A percentile compares a stretch with the other conserved stretches of the same genome.
These are phyloP conservation scores for Ustulina deusta DNA, from an alignment of 2,329 filamentous ascomycete species.

Conservation along the genomic window DNA sequence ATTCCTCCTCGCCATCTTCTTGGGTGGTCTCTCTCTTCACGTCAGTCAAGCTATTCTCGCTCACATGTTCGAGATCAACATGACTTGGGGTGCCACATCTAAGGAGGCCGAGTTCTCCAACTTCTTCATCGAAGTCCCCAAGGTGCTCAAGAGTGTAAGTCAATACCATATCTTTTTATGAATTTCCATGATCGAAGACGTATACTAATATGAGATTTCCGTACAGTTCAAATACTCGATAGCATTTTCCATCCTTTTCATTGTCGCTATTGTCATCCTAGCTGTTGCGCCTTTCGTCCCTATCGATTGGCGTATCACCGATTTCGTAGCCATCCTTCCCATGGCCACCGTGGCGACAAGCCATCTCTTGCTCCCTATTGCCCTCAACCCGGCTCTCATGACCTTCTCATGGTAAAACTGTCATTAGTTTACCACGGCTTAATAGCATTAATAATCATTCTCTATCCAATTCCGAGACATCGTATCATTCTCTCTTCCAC, in stretches of 20 bases:
- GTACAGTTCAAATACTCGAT: conserved; percentile 78
- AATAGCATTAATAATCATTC: conserved; percentile 23
- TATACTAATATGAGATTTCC: conserved; percentile 11
- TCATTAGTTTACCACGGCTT: background rate
- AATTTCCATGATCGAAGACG: conserved; percentile 55
- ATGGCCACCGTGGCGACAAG: conserved; percentile 77
- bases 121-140: conserved; percentile 87
- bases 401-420: conserved; percentile 76
- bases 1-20: conserved; percentile 79
- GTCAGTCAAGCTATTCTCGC: conserved; percentile 82
- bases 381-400: conserved; percentile 83
- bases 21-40: conserved; percentile 84
- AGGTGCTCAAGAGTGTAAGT: conserved; percentile 80
- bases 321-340: conserved; percentile 81
- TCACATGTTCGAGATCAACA: conserved; percentile 88
- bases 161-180: conserved; percentile 52
- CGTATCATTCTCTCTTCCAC: background rate
- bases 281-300: conserved; percentile 74
- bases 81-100: conserved; percentile 86
- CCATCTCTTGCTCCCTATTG: conserved; percentile 78
- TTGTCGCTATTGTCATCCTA: conserved; percentile 72
- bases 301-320: conserved; percentile 72
- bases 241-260: conserved; percentile 68
- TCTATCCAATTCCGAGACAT: background rate
- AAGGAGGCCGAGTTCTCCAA: conserved; percentile 86